phyloP scores from a whole-genome alignment of 352 stramenopile genomes.

The Elongisporangium anandrum region DNA sequence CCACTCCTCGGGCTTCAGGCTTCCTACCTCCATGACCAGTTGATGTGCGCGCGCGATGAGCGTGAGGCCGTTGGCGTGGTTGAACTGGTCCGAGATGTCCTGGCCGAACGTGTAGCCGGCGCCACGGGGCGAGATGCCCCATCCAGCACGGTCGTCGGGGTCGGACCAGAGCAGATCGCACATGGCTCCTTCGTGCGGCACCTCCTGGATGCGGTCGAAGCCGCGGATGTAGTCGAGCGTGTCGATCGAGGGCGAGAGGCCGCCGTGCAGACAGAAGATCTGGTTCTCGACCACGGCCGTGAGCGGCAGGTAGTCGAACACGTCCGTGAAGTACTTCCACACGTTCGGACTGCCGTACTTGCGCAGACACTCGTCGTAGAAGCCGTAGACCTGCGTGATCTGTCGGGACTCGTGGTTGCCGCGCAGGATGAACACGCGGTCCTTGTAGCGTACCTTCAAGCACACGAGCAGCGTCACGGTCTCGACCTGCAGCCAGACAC shows the following conservation, averaged over 20 bases:
- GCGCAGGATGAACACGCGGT: slow-evolving; percentile 88
- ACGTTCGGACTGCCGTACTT: slow-evolving; percentile 99
- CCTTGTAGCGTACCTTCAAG: slow-evolving; percentile 93
- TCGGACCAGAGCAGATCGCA: slow-evolving; percentile 99
- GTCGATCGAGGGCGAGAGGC: slow-evolving; percentile 93
- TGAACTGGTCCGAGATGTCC: slow-evolving; percentile 97
- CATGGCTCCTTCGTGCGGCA: slow-evolving; percentile 93
- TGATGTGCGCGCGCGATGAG: slow-evolving; percentile 97
- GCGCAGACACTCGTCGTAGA: slow-evolving; percentile 98
- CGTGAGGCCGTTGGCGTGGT: slow-evolving; percentile 96
- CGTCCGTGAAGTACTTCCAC: slow-evolving; percentile 97
- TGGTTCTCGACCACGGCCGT: slow-evolving; percentile 99
- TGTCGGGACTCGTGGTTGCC: slow-evolving; percentile 96
- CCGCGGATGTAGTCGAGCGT: slow-evolving; percentile 93
- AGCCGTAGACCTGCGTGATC: slow-evolving; percentile 96
- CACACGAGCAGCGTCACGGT: slow-evolving; percentile 89
- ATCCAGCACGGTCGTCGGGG: slow-evolving; percentile 98
- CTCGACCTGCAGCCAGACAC: slow-evolving; percentile 50
- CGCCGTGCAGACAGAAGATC: slow-evolving; percentile 99
- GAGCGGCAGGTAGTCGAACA: slow-evolving; percentile 93
- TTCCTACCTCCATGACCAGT: slow-evolving; percentile 91
- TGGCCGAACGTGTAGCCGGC: slow-evolving; percentile 98
- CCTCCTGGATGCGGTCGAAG: slow-evolving; percentile 89
- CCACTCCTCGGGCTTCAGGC: no score
- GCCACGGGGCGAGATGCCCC: slow-evolving; percentile 97